Percentiles rank a stretch among this genome's conserved stretches.
Conservation (phyloP, 2,329 filamentous ascomycete species). For the Xenoacremonium recifei region DNA sequence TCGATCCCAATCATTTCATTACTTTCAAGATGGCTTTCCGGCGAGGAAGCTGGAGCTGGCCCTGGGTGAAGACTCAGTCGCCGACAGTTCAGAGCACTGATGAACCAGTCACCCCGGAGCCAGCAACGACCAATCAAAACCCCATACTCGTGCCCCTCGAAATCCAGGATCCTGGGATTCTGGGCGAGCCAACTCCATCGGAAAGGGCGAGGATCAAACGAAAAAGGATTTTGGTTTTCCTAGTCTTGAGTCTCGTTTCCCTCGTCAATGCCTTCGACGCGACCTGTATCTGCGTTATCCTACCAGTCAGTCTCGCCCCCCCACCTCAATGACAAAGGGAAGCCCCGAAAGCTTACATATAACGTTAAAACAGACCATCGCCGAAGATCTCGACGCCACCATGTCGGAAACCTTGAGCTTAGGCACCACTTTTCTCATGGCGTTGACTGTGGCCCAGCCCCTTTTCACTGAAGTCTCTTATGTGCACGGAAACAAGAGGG, state of each 20-base stretch:
- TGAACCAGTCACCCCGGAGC: too few relatives aligned
- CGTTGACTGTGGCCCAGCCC: constrained; percentile 61
- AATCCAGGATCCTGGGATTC: too few relatives aligned
- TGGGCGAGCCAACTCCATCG: too few relatives aligned
- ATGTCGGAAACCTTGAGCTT: constrained; percentile 24
- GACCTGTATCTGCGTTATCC: constrained; percentile 27
- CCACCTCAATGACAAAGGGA: neutral
- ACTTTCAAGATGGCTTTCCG: too few relatives aligned
- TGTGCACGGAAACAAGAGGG: constrained; percentile 33
- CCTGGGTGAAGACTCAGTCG: too few relatives aligned
- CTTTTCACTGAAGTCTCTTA: constrained; percentile 36
- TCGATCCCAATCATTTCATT: too few relatives aligned
- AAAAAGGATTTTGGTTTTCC: too few relatives aligned
- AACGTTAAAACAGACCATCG: constrained; percentile 14
- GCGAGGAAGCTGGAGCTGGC: too few relatives aligned
- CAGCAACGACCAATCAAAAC: too few relatives aligned
- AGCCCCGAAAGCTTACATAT: neutral
- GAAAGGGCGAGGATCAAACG: too few relatives aligned
- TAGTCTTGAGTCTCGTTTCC: constrained; percentile 19
- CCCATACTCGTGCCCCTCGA: too few relatives aligned
- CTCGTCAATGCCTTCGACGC: constrained; percentile 25
- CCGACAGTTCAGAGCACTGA: too few relatives aligned
- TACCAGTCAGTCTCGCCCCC: constrained; percentile 17
- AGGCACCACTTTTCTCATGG: constrained; percentile 67
- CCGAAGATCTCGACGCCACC: constrained; percentile 22